Base-by-base conservation (phyloP, 2,329 filamentous ascomycete species). In the Waltergamsia citrina region DNA sequence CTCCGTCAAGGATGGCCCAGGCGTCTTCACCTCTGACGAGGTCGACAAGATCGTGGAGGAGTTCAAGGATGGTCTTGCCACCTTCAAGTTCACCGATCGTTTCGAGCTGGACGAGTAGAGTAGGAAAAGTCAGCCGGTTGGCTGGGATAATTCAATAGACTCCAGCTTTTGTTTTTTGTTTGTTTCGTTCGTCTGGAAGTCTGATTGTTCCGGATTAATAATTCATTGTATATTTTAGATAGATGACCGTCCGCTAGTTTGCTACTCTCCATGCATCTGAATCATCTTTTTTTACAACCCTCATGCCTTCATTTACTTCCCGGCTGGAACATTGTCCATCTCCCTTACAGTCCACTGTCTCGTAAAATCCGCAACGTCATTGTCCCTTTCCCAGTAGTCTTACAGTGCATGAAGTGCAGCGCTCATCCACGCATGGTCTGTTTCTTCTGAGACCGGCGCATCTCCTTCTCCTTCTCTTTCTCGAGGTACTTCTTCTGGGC, bases 401-500 rank as follows among this genome's bases (percentile, higher is more conserved):
- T n/a, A n/a, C n/a, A n/a, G n/a, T 27, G 16, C 25, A 27, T 27
- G 6, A 14, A 6, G 25, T n/a, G 25, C 12, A 30, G 15, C 27
- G 27, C 16, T 45, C 61, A 75, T 20, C 54, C 71, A 25, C 71
- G 63, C 44, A 65, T 54, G 6, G 70, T 75, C 54, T 63, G 59
- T 59, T 65, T 71, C 63, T 71, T 75, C 44, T 65, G 59, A 20
- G 56, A 56, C 57, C 65, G 71, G 48, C 70, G 69, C 50, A 70
- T 38, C 59, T 82, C 81, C 71, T 81, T 85, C 53, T 86, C 81
- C 47, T 71, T 75, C 68, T 90, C 84, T 59, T 78, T 82, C 47
- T 88, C 84, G 36, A 90, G 69, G 54, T 78, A 90, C 63, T 85
- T 87, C 67, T 85, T 84, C 69, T 90, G 85, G 40, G 83, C 81